phyloP scores from a whole-genome alignment of 2,329 filamentous ascomycete genomes.

The Verticillium nonalfalfae region DNA sequence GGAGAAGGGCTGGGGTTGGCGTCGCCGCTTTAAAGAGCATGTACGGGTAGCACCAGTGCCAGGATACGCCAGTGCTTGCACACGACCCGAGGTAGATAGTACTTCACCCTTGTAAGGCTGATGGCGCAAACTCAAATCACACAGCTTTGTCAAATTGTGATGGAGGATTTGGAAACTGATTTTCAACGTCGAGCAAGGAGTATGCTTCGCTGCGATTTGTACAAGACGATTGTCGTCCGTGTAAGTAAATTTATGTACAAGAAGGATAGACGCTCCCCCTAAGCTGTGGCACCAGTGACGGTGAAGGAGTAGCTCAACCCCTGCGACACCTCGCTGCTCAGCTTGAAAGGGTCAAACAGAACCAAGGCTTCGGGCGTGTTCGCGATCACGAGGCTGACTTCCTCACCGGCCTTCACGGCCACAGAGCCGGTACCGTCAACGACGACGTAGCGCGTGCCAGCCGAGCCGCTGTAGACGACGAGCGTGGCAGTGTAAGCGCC shows the following conservation, averaged over 20 bases:
- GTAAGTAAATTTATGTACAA: background rate
- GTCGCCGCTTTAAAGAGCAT: background rate
- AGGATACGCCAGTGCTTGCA: background rate
- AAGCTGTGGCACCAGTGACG: slow-evolving; percentile 21
- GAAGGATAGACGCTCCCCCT: background rate
- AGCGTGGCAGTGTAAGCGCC: slow-evolving; percentile 33
- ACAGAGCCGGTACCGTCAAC: slow-evolving; percentile 26
- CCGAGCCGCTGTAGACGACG: slow-evolving; percentile 24
- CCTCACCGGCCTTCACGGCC: slow-evolving; percentile 26
- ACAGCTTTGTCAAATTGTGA: background rate
- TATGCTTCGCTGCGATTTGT: background rate
- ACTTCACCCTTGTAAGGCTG: background rate
- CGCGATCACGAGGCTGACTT: slow-evolving; percentile 37
- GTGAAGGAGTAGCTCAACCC: slow-evolving; percentile 31
- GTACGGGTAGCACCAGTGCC: background rate
- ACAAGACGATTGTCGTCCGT: background rate
- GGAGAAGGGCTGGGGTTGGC: background rate
- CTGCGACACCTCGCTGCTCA: slow-evolving; percentile 25
- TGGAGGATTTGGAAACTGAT: background rate
- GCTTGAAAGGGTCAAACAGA: slow-evolving; percentile 35
- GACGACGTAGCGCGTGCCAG: slow-evolving; percentile 29
- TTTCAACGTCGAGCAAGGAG: background rate
- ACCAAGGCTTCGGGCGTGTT: slow-evolving; percentile 38
- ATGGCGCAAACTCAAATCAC: background rate
- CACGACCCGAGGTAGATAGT: too few species aligned